These are phyloP conservation scores for Pythium folliculosum DNA, from an alignment of 352 stramenopile species.

Conservation along the genomic window DNA sequence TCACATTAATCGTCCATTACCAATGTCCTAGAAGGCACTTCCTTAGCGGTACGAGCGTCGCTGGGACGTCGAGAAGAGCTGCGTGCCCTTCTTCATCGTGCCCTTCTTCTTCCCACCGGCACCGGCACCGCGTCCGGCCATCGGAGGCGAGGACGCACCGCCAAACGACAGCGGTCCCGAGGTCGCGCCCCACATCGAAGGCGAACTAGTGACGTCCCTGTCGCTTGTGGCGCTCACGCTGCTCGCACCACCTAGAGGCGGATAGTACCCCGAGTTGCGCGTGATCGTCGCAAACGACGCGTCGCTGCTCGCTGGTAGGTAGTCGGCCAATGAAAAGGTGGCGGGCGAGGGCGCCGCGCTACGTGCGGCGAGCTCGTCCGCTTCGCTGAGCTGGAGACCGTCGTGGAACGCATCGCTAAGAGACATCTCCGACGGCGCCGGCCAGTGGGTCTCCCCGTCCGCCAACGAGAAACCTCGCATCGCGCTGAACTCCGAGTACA, in stretches of 20 bases:
- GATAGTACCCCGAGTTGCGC: constrained; percentile 75
- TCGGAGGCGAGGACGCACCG: constrained; percentile 30
- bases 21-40: neutral
- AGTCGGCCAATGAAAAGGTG: constrained; percentile 20
- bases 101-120: constrained; percentile 56
- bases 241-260: constrained; percentile 36
- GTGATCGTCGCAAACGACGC: constrained; percentile 74
- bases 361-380: neutral
- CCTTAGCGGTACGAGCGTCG: constrained; percentile 69
- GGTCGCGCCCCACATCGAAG: constrained; percentile 40
- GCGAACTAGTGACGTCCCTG: constrained; percentile 32
- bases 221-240: neutral
- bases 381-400: constrained; percentile 22
- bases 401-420: constrained; percentile 48
- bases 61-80: constrained; percentile 72
- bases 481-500: constrained; percentile 24
- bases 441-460: constrained; percentile 54
- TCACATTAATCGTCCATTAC: neutral
- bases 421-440: constrained; percentile 57
- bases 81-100: constrained; percentile 65
- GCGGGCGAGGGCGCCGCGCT: neutral
- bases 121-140: constrained; percentile 26
- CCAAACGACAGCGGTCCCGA: constrained; percentile 13
- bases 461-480: constrained; percentile 54
- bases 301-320: constrained; percentile 33